Conservation (phyloP, 805 yeast species). For the Metschnikowia dekortorum region DNA sequence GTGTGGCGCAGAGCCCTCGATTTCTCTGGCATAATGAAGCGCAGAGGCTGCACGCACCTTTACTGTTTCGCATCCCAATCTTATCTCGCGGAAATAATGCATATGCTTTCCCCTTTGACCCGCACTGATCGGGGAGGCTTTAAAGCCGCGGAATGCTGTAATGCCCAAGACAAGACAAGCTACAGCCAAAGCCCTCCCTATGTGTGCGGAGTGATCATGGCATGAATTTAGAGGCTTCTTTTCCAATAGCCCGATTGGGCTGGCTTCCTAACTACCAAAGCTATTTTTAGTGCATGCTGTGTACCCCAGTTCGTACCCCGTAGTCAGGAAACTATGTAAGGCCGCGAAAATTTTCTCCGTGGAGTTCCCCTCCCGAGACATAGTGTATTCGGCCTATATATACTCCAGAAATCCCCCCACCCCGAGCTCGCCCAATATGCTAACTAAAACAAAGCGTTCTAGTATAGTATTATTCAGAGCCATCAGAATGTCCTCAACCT, state of each 20-base stretch:
- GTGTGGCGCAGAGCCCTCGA: background rate
- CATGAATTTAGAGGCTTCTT: background rate
- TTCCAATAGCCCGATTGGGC: background rate
- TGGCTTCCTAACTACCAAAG: background rate
- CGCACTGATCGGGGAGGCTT: background rate
- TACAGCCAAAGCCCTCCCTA: background rate
- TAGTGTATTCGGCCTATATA: conserved; percentile 9
- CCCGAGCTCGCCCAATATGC: conserved; percentile 9
- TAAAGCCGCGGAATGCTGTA: conserved; percentile 3
- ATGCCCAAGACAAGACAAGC: background rate
- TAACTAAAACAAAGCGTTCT: conserved; percentile 9
- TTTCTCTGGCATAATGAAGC: background rate
- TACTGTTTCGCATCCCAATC: background rate
- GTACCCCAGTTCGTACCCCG: background rate
- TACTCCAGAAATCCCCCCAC: conserved; percentile 8
- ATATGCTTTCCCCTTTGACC: conserved; percentile 1
- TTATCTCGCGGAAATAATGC: background rate
- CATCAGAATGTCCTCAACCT: conserved; percentile 20
- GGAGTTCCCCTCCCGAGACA: conserved; percentile 6
- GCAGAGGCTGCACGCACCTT: background rate
- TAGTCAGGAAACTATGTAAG: background rate
- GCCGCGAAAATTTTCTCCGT: conserved; percentile 15
- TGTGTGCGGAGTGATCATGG: background rate
- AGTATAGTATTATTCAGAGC: conserved; percentile 5
- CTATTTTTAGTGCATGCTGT: background rate